A percentile compares a stretch with the other conserved stretches of the same genome.
Conservation (phyloP, 345 rosid species). For the Dimocarpus longan region DNA sequence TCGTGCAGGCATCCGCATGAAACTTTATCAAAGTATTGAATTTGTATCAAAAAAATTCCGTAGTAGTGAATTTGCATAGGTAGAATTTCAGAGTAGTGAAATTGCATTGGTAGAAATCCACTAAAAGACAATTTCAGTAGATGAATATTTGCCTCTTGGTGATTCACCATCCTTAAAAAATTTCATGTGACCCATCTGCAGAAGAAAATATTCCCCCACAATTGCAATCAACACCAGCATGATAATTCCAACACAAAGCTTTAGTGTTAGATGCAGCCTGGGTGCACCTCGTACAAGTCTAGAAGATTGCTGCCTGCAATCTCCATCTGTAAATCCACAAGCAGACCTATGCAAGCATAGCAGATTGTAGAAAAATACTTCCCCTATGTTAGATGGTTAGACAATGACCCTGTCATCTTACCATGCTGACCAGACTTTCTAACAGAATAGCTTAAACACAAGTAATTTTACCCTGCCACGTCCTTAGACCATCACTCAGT, state of each 20-base stretch:
- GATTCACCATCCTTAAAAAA: too few relatives aligned
- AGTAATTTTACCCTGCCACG: not conserved
- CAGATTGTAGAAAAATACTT: not conserved
- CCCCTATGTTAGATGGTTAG: not conserved
- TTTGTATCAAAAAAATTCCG: too few relatives aligned
- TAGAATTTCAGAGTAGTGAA: too few relatives aligned
- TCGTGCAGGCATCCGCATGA: not conserved
- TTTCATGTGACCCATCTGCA: too few relatives aligned
- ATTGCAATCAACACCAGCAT: not conserved
- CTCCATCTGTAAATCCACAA: not conserved
- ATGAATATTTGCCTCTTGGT: too few relatives aligned
- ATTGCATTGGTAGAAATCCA: not conserved
- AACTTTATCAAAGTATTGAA: not conserved
- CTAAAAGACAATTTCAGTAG: not conserved
- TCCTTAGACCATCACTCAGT: not conserved
- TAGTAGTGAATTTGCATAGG: too few relatives aligned
- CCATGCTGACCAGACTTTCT: not conserved
- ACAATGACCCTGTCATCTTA: not conserved
- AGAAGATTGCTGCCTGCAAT: not conserved
- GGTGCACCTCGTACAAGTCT: not conserved
- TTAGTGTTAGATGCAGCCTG: not conserved
- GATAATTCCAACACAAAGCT: not conserved
- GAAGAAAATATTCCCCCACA: too few relatives aligned
- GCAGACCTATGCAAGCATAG: not conserved
- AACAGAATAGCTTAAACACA: not conserved